A percentile compares a stretch with the other conserved stretches of the same genome.
Evolutionary conservation across 169 alveolate species (phyloP).

Genomic region (Eimeria tenella): DNA sequence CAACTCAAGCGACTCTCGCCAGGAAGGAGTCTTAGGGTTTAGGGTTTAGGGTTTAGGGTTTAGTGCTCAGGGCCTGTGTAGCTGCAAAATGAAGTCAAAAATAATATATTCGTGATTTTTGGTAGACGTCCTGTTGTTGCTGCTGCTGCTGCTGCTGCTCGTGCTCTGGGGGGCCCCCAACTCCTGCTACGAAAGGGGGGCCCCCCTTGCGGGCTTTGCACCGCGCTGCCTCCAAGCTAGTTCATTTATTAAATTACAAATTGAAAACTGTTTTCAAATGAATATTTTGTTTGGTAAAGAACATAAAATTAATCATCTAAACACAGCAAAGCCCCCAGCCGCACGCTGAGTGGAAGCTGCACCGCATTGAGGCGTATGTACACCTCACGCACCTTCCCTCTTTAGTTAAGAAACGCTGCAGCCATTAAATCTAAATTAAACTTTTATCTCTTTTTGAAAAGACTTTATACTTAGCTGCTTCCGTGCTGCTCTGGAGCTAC

Average conservation of each 20-base stretch:
- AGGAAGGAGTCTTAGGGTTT: not conserved
- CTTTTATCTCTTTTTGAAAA: no score
- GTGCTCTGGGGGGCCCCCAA: slow-evolving; percentile 16
- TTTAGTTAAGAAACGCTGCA: no score
- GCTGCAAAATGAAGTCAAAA: not conserved
- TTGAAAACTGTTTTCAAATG: no score
- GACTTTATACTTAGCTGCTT: no score
- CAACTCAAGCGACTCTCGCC: no score
- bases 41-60: slow-evolving; percentile 52
- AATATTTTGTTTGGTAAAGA: not conserved
- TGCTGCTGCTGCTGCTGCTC: slow-evolving; percentile 16
- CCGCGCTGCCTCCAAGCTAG: not conserved
- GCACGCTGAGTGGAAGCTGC: not conserved
- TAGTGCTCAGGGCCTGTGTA: slow-evolving; percentile 5
- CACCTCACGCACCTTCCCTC: not conserved
- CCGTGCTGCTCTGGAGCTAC: no score
- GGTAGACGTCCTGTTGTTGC: not conserved
- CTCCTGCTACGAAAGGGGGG: no score
- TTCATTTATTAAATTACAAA: no score
- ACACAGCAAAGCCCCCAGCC: not conserved
- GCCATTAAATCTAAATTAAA: no score
- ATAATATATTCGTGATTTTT: not conserved
- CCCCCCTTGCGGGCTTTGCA: no score
- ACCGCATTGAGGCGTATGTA: slow-evolving; percentile 39
- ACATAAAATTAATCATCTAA: not conserved